Evolutionary conservation across 139 green algal genomes (phyloP).

Genomic region (Eudorina sp.): DNA sequence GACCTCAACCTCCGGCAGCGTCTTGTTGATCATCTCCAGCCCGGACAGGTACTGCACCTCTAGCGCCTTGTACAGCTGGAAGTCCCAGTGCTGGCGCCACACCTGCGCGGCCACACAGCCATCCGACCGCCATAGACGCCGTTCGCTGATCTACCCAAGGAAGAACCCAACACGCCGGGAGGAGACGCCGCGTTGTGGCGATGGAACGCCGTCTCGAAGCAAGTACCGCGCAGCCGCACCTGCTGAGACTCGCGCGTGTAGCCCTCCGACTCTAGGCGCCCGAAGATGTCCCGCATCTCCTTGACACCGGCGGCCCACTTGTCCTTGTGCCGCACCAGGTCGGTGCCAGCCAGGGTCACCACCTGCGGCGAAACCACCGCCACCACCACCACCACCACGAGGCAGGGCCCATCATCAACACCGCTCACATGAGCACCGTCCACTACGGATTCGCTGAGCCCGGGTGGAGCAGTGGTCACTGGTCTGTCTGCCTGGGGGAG

Average conservation of each 20-base stretch:
- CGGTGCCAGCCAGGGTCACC: slow-evolving; percentile 72
- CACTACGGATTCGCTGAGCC: too few species aligned
- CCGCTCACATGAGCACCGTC: too few species aligned
- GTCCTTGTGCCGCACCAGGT: slow-evolving; percentile 82
- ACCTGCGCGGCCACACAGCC: slow-evolving; percentile 58
- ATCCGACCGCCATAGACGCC: too few species aligned
- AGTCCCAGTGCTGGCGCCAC: slow-evolving; percentile 90
- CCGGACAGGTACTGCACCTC: slow-evolving; percentile 82
- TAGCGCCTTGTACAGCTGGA: slow-evolving; percentile 86
- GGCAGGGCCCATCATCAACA: too few species aligned
- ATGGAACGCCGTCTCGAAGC: neutral
- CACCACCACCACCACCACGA: too few species aligned
- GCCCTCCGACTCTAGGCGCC: slow-evolving; percentile 74
- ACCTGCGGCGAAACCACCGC: too few species aligned
- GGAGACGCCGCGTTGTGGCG: neutral
- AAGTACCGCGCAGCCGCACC: neutral
- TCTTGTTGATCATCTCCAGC: slow-evolving; percentile 80
- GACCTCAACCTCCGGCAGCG: slow-evolving; percentile 69
- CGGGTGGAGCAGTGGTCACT: too few species aligned
- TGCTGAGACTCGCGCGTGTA: slow-evolving; percentile 71
- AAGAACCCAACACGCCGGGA: too few species aligned
- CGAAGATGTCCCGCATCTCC: slow-evolving; percentile 81
- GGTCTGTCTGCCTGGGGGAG: too few species aligned
- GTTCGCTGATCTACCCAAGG: too few species aligned
- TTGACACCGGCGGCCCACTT: slow-evolving; percentile 79